Conservation (phyloP, 306 rosid genomes). For the Castanopsis chinensis region DNA sequence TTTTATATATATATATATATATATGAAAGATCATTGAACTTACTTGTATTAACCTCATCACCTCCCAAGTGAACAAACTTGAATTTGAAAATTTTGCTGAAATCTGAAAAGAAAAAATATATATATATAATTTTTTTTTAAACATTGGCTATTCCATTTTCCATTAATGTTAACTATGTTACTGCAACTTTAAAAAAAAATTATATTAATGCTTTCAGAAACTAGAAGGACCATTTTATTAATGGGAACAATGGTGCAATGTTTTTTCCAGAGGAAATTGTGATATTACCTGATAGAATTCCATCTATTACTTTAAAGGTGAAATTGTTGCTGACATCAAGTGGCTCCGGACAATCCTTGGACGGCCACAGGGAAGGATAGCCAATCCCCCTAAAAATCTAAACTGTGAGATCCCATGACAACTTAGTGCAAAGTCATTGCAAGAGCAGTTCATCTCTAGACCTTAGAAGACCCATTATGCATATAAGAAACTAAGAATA, state of each 20-base stretch:
- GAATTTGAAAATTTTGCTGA: conserved; percentile 44
- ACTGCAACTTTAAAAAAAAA: background rate
- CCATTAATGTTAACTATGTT: background rate
- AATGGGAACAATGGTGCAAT: background rate
- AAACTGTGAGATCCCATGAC: conserved; percentile 8
- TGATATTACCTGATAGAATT: conserved; percentile 35
- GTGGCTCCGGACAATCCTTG: conserved; percentile 37
- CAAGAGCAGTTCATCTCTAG: background rate
- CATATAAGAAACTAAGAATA: background rate
- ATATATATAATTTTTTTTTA: background rate
- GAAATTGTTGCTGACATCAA: conserved; percentile 46
- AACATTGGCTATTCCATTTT: background rate
- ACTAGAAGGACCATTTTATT: background rate
- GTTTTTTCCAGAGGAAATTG: background rate
- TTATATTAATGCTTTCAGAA: background rate
- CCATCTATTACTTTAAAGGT: conserved; percentile 38
- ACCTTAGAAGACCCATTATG: background rate
- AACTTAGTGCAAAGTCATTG: background rate
- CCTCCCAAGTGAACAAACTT: conserved; percentile 52
- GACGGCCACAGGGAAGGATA: conserved; percentile 49
- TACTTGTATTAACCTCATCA: conserved; percentile 47
- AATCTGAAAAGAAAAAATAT: conserved; percentile 27
- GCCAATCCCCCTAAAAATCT: conserved; percentile 37
- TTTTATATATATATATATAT: background rate
- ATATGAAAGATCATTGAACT: conserved; percentile 9